These are phyloP conservation scores for Tulasnella sp. DNA, from an alignment of 768 basidiomycete genomes.

Conservation along the genomic window DNA sequence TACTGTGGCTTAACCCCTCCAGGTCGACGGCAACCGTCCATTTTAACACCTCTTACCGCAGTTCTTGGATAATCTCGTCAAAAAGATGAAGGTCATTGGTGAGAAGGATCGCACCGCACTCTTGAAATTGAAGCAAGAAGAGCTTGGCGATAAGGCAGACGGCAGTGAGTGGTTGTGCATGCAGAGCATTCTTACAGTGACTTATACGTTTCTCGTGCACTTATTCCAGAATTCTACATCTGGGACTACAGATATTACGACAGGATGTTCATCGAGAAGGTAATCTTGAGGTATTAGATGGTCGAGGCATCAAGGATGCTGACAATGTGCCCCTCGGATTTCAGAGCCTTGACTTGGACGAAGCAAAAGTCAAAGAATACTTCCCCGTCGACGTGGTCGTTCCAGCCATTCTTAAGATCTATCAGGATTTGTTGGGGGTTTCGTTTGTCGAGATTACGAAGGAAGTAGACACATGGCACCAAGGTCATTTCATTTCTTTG, in stretches of 20 bases:
- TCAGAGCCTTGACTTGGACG: constrained; percentile 46
- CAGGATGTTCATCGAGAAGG: constrained; percentile 19
- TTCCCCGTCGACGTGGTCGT: constrained; percentile 84
- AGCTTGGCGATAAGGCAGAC: constrained; percentile 48
- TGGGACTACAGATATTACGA: constrained; percentile 73
- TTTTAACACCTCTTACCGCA: constrained; percentile 32
- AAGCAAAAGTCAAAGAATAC: constrained; percentile 78
- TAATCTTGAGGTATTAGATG: neutral
- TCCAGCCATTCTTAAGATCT: constrained; percentile 75
- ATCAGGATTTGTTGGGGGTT: constrained; percentile 76
- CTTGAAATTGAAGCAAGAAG: constrained; percentile 69
- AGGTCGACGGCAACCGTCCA: constrained; percentile 23
- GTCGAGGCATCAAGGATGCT: neutral
- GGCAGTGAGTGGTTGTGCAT: neutral
- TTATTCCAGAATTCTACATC: constrained; percentile 50
- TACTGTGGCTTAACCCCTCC: constrained; percentile 33
- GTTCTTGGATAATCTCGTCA: constrained; percentile 76
- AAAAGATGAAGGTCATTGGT: constrained; percentile 68
- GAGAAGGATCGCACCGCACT: constrained; percentile 61
- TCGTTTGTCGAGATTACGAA: constrained; percentile 51
- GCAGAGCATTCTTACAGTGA: neutral
- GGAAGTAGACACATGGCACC: constrained; percentile 68
- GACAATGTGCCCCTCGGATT: neutral
- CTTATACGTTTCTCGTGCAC: neutral
- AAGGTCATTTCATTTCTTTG: constrained; percentile 46